phyloP scores from a whole-genome alignment of 495 filamentous ascomycete genomes.

The Penicillium salamii region DNA sequence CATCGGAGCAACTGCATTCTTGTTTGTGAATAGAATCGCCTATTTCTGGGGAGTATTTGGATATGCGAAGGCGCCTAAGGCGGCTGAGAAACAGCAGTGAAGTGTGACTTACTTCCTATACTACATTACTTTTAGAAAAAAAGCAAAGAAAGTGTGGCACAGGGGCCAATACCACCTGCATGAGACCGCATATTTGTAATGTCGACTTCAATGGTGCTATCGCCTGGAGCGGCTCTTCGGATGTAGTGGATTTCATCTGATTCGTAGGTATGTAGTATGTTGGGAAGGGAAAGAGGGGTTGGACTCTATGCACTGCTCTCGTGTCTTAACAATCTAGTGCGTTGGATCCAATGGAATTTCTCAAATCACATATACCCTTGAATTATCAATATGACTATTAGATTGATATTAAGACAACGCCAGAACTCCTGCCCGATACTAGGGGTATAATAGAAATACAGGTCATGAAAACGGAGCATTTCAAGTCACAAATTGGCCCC shows the following conservation, averaged over 20 bases:
- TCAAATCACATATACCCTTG: neutral
- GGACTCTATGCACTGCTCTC: neutral
- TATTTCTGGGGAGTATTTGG: conserved; percentile 63
- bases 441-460: conserved; percentile 24
- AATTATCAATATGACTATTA: neutral
- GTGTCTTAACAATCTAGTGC: too few species aligned
- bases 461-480: conserved; percentile 10
- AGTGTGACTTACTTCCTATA: neutral
- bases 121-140: too few species aligned
- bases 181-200: neutral
- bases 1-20: conserved; percentile 55
- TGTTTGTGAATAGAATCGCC: conserved; percentile 53
- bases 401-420: conserved; percentile 13
- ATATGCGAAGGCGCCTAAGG: conserved; percentile 25
- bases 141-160: neutral
- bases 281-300: neutral
- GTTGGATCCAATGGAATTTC: neutral
- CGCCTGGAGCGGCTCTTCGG: conserved; percentile 3
- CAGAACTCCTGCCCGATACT: conserved; percentile 18
- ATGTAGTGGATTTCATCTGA: conserved; percentile 1
- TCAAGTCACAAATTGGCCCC: conserved; percentile 11
- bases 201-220: neutral
- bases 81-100: conserved; percentile 24
- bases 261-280: neutral
- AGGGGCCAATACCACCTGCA: neutral